Evolutionary conservation across 768 basidiomycete species (phyloP), one percentile per base, ranked within the genome.

Genomic region (Ramaria sp.): DNA sequence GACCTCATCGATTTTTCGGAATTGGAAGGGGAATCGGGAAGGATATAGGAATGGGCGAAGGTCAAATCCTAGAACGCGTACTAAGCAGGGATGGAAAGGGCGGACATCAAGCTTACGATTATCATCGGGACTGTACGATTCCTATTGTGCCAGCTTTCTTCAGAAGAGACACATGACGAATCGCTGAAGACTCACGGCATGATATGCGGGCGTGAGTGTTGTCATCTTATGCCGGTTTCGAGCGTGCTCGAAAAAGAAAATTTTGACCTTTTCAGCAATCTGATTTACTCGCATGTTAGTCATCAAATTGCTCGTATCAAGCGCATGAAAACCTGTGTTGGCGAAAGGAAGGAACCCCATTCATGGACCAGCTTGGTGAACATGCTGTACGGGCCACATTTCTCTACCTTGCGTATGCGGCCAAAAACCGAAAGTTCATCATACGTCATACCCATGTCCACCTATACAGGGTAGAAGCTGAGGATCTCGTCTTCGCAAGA

Each of bases 361-460:
- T 96, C 89, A 62, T 91, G 87, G 1, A 92, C 77, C 42, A 99
- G 76, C 71, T 97, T 97, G 34, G 91, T 94, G 67, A 95, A 99
- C 75, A 87, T 97, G 75, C 90, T 90, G 71, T 94, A 98, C 1
- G 96, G 95, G 2, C 96, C 96, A 67, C 91, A 93, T 72, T 98
- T 98, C 64, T 96, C 93, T 41, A 95, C 81, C 71, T 99, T 98
- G 53, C 96, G 82, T 24, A 99, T 77, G 30, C 94, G 78, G 24
- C 95, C 96, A 63, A 93, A 95, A 19, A 91, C 81, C 11, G 91
- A 94, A 19, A 99, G 76, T 63, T 98, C 96, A 63, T 97, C 88
- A 66, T 97, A 98, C 0, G 95, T 96, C 96, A 98, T 98, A 9
- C 95, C 95, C 95, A 98, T 98, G 65, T 98, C 95, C 17, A 81